These are phyloP conservation scores for Fusarium tupiense DNA, from an alignment of 2,329 filamentous ascomycete species.

Conservation along the genomic window DNA sequence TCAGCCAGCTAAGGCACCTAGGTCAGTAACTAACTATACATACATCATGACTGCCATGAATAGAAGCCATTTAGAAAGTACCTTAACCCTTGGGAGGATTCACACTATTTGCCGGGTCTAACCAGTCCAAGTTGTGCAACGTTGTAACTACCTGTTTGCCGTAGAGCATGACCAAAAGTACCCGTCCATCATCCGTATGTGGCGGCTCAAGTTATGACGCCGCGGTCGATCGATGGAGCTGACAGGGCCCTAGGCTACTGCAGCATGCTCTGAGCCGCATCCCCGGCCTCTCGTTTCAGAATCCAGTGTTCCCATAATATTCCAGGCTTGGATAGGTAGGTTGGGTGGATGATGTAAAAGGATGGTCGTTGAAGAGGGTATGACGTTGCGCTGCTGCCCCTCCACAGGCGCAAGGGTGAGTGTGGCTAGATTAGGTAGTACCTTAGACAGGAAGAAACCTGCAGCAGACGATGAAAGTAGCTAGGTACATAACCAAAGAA, in stretches of 20 bases:
- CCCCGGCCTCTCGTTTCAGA: background rate
- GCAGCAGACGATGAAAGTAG: background rate
- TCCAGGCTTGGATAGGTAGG: background rate
- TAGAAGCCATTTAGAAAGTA: background rate
- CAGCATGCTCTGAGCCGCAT: background rate
- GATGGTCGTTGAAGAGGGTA: slow-evolving; percentile 5
- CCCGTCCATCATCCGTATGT: slow-evolving; percentile 10
- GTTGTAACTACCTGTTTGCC: background rate
- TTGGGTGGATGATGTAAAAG: slow-evolving; percentile 31
- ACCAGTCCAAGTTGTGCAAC: background rate
- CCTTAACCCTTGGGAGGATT: background rate
- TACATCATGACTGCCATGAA: slow-evolving; percentile 17
- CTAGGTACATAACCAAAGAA: background rate
- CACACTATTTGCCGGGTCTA: background rate
- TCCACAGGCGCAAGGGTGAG: background rate
- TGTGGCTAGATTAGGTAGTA: background rate
- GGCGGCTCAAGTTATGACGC: slow-evolving; percentile 32
- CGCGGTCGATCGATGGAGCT: slow-evolving; percentile 20
- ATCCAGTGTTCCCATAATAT: background rate
- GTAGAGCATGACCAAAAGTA: slow-evolving; percentile 2
- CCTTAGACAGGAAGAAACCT: background rate
- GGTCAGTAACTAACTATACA: background rate
- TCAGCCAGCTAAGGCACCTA: background rate
- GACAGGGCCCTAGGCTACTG: background rate
- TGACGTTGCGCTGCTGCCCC: slow-evolving; percentile 24